phyloP scores from a whole-genome alignment of 2,329 filamentous ascomycete species.

The Alternaria hordeiaustralica region DNA sequence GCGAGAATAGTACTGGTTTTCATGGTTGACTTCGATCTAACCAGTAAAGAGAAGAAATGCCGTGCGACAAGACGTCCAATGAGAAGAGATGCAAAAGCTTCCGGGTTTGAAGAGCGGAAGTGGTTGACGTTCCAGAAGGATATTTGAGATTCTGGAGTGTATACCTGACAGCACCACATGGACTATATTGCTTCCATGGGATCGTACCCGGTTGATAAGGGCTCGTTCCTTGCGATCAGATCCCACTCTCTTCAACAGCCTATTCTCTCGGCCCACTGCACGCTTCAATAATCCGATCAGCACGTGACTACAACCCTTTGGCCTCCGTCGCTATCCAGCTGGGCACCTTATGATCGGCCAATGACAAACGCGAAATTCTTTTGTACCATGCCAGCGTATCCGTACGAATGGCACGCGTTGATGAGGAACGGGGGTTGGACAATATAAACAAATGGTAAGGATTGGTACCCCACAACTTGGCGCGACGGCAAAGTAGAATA shows the following conservation, averaged over 20 bases:
- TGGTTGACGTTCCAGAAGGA: conserved; percentile 5
- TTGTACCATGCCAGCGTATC: background rate
- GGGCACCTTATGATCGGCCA: conserved; percentile 1
- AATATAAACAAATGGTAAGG: conserved; percentile 13
- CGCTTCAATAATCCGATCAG: background rate
- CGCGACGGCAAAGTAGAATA: conserved; percentile 17
- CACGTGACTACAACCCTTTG: background rate
- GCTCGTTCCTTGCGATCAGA: background rate
- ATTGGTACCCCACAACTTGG: conserved; percentile 22
- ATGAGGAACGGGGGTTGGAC: background rate
- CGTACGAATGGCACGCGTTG: background rate
- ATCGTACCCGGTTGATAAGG: conserved; percentile 18
- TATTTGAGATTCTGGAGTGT: conserved; percentile 4
- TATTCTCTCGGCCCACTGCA: conserved; percentile 3
- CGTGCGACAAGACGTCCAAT: conserved; percentile 1
- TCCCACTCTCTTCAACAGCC: background rate
- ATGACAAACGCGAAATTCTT: background rate
- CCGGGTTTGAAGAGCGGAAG: conserved; percentile 1
- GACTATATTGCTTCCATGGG: conserved; percentile 15
- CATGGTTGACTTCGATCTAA: conserved; percentile 14
- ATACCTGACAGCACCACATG: conserved; percentile 10
- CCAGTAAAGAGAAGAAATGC: background rate
- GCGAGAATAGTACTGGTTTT: conserved; percentile 13
- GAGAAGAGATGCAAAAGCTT: background rate
- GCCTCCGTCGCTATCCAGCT: background rate